phyloP scores from a whole-genome alignment of 345 rosid genomes.

The Brassica incana region DNA sequence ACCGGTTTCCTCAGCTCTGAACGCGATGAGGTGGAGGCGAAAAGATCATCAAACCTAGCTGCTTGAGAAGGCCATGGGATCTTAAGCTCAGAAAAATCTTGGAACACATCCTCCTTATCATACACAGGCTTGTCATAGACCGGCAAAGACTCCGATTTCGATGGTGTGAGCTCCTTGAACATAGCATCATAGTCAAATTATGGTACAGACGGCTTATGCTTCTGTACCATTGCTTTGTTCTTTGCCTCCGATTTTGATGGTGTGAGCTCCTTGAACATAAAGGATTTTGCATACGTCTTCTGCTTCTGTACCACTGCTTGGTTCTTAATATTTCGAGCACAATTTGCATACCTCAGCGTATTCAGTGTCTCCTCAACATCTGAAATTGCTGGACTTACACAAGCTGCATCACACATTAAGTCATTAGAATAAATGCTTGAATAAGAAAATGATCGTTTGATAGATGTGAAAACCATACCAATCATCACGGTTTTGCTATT shows the following conservation, averaged over 20 bases:
- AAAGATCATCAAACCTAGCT: constrained; percentile 46
- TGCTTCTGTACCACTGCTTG: constrained; percentile 67
- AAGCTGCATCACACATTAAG: constrained; percentile 49
- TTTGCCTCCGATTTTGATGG: background rate
- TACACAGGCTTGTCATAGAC: background rate
- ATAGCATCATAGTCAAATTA: background rate
- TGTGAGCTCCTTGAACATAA: background rate
- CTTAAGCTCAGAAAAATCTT: constrained; percentile 58
- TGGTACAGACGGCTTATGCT: background rate
- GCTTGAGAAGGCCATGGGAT: constrained; percentile 43
- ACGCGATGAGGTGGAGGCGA: constrained; percentile 43
- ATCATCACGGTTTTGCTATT: constrained; percentile 99
- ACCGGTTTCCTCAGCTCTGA: constrained; percentile 26
- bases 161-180: background rate
- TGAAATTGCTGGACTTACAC: constrained; percentile 97
- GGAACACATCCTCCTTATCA: background rate
- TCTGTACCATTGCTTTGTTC: background rate
- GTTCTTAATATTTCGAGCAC: constrained; percentile 94
- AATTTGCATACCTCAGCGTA: constrained; percentile 93
- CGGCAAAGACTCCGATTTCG: background rate
- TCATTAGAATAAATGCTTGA: constrained; percentile 9
- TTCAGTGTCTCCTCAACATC: constrained; percentile 93
- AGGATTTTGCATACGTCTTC: background rate
- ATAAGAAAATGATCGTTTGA: background rate
- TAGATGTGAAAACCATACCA: constrained; percentile 56